Base-by-base conservation (phyloP, 495 filamentous ascomycete species). In the Polyplosphaeria fusca region DNA sequence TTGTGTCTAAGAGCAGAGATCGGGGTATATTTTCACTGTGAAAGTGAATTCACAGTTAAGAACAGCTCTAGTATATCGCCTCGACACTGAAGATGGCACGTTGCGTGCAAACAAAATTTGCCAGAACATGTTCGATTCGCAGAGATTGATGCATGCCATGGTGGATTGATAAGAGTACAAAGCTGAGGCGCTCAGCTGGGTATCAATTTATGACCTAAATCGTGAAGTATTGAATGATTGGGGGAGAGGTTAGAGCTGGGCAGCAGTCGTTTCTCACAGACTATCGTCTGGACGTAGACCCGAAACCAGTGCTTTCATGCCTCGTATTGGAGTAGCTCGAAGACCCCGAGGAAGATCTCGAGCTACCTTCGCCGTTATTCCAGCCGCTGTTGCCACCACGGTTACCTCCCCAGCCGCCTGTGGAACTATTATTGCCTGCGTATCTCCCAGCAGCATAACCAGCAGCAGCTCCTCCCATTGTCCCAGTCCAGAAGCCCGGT, bases 401-500 rank as follows among this genome's bases (percentile, higher is more conserved):
- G 24, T 46, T 26, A 5, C 11, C 40, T 20, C 18, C 37, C 46
- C 49, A 27, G 18, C 56, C 20, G n/a, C 37, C 7, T 30, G 18
- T 63, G 19, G n/a, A 43, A 14, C 26, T 22, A 5, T 55, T 50
- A 18, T 47, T 39, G 35, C 16, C 28, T 37, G 63, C 48, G 39
- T n/a, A 25, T 19, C 79, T 80, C 1, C 87, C 86, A 18, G 87
- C 81, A 32, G 79, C 63, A 68, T 91, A 92, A 3, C 77, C 81
- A 12, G 83, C 87, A 7, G 86, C 86, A 1, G 82, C 85, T 35
- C 89, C 89, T 35, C 80, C 79, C 5, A 84, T 71, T 2, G 87
- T 75, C 0, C 92, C 92, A 16, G 79, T 77, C 93, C 90, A 96
- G 66, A 96, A 96, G 0, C 93, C 92, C 2, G 92, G 91, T 43